These are phyloP conservation scores for Golubevia pallescens DNA, from an alignment of 1,284 basidiomycete species.

Conservation along the genomic window DNA sequence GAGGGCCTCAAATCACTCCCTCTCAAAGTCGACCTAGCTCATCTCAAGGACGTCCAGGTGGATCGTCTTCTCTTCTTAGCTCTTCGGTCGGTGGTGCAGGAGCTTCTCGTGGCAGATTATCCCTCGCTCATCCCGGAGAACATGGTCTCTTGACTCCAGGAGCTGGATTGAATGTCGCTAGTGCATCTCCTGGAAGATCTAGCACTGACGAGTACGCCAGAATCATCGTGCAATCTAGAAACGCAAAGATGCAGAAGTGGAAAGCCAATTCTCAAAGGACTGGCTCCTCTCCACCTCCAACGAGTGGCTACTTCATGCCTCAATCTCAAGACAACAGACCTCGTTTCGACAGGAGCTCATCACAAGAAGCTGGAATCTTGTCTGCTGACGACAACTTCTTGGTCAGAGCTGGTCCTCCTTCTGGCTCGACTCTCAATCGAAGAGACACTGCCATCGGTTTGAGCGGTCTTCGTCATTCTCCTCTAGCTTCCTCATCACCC, in stretches of 20 bases:
- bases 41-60: slow-evolving; percentile 1
- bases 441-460: slow-evolving; percentile 30
- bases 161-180: not conserved
- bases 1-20: not conserved
- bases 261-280: slow-evolving; percentile 8
- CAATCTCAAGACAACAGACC: not conserved
- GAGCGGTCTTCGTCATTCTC: not conserved
- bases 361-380: not conserved
- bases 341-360: not conserved
- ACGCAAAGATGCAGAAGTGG: slow-evolving; percentile 60
- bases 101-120: slow-evolving; percentile 16
- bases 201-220: slow-evolving; percentile 52
- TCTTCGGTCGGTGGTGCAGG: slow-evolving; percentile 14
- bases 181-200: slow-evolving; percentile 9
- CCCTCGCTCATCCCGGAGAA: slow-evolving; percentile 3
- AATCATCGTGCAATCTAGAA: slow-evolving; percentile 51
- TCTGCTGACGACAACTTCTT: not conserved
- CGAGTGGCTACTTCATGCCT: not conserved
- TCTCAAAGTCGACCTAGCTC: slow-evolving; percentile 7
- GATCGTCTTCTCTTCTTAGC: not conserved
- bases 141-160: slow-evolving; percentile 23
- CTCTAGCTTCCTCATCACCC: not conserved
- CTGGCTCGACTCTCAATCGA: slow-evolving; percentile 16
- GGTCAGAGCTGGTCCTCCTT: not conserved
- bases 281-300: not conserved